Evolutionary conservation across 208 protist species (phyloP).

Genomic region (Trypanosoma lewisi): DNA sequence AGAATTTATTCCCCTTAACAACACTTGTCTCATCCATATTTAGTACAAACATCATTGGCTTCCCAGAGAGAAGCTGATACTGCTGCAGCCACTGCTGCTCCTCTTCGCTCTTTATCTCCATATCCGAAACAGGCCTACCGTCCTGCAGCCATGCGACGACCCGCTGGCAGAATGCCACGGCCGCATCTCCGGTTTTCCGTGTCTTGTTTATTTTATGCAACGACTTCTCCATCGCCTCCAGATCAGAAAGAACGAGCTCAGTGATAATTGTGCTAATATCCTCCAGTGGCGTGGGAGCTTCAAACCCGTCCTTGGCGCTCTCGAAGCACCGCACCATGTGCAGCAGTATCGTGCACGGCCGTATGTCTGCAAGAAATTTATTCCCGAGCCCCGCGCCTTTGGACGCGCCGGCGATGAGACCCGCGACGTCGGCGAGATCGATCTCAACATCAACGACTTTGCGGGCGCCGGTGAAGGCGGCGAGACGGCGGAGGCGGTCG

Average conservation of each 20-base stretch:
- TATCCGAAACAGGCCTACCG: slow-evolving; percentile 35
- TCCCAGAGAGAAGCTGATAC: slow-evolving; percentile 73
- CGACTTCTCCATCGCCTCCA: slow-evolving; percentile 73
- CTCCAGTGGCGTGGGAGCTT: slow-evolving; percentile 66
- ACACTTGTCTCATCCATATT: slow-evolving; percentile 76
- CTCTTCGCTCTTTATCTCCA: slow-evolving; percentile 24
- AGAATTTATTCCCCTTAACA: slow-evolving; percentile 54
- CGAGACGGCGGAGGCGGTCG: slow-evolving; percentile 65
- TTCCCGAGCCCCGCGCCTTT: slow-evolving; percentile 86
- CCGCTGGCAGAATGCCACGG: slow-evolving; percentile 41
- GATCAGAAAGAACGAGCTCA: slow-evolving; percentile 80
- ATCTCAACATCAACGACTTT: slow-evolving; percentile 79
- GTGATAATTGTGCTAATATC: slow-evolving; percentile 74
- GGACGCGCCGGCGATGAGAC: slow-evolving; percentile 84
- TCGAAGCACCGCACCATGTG: slow-evolving; percentile 91
- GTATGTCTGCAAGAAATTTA: slow-evolving; percentile 87
- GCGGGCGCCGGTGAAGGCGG: slow-evolving; percentile 53
- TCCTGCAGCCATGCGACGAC: slow-evolving; percentile 57
- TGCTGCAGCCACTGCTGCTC: slow-evolving; percentile 37
- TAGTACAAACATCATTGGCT: slow-evolving; percentile 86
- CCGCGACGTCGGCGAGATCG: slow-evolving; percentile 86
- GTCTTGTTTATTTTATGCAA: slow-evolving; percentile 43
- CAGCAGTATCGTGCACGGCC: slow-evolving; percentile 73
- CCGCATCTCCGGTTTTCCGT: slow-evolving; percentile 38
- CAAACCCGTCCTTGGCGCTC: slow-evolving; percentile 78